A percentile compares a stretch with the other conserved stretches of the same genome.
These are phyloP conservation scores for Pestalotiopsis sp. DNA, from an alignment of 2,329 filamentous ascomycete species.

Conservation along the genomic window DNA sequence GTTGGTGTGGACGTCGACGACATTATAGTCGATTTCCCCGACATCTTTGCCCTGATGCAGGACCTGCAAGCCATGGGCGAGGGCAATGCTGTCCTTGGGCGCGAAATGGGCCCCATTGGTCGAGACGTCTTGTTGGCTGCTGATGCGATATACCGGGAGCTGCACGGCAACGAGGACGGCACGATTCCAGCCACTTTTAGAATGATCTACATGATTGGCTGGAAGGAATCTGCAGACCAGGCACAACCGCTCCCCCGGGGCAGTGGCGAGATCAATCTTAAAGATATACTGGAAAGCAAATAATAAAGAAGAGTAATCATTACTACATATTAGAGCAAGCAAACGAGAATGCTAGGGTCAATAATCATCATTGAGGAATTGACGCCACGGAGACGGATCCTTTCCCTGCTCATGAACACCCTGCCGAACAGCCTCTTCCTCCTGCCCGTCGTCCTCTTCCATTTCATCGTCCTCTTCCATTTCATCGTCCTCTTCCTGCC, in stretches of 20 bases:
- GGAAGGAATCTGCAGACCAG: slow-evolving; percentile 84
- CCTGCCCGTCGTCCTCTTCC: no score
- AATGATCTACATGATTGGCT: slow-evolving; percentile 98
- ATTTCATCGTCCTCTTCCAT: no score
- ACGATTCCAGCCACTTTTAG: slow-evolving; percentile 88
- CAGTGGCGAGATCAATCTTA: slow-evolving; percentile 84
- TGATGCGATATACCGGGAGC: slow-evolving; percentile 83
- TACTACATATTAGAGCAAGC: no score
- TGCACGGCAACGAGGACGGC: slow-evolving; percentile 83
- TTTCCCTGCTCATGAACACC: no score
- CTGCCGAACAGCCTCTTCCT: no score
- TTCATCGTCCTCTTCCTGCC: no score
- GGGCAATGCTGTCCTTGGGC: slow-evolving; percentile 83
- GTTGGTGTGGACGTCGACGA: slow-evolving; percentile 97
- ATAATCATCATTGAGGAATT: no score
- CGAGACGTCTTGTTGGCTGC: slow-evolving; percentile 85
- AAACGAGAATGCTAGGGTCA: no score
- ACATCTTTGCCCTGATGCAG: slow-evolving; percentile 87
- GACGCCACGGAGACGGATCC: no score
- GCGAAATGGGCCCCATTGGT: slow-evolving; percentile 77
- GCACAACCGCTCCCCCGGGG: slow-evolving; percentile 80
- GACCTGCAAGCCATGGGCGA: slow-evolving; percentile 98
- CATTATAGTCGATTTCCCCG: slow-evolving; percentile 92
- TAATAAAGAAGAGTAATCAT: slow-evolving; percentile 21
- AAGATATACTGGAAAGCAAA: slow-evolving; percentile 69